Base-by-base conservation (phyloP, 805 yeast species). In the Metschnikowia dekortorum region DNA sequence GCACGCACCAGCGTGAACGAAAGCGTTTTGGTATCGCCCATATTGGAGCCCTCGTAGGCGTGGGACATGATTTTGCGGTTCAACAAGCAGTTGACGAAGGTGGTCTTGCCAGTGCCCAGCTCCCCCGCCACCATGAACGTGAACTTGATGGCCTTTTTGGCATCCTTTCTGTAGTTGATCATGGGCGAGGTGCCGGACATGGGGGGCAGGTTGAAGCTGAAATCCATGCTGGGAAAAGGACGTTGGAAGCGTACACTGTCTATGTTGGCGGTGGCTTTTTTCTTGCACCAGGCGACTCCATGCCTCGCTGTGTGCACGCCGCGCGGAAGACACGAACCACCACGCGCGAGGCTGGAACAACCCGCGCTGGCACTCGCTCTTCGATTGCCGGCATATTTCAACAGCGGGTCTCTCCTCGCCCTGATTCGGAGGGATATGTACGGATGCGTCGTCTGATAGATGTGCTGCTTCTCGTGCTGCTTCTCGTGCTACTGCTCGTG, bases 41-140 rank as follows among this genome's bases (percentile, higher is more conserved):
- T 47, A 33, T 29, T 11, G 11, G 46, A n/a, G 11, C 58, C 59
- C 51, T 78, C 76, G 58, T 73, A 85, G 50, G 81, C 75, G 58
- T 84, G 88, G 14, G 83, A 78, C 53, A 86, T 64, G 36, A 86
- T 74, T 50, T 77, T 79, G 37, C 82, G 80, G 62, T 83, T 87
- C 53, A 87, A 65, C 46, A 87, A 63, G 40, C 87, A 77, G 61
- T 87, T 87, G 53, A 86, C 73, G 61, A 87, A 87, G 0, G 92
- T 82, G 18, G 91, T 81, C 62, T 86, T 87, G 9, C 95, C 95
- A 0, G 88, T 79, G 14, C 92, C 92, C 53, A 83, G 77, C 43
- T 81, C 80, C 16, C 95, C 95, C 26, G 83, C 81, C 14, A 85
- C 77, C 82, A 87, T 76, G 59, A 87, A 71, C 37, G 90, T 82